phyloP scores from a whole-genome alignment of 2,329 filamentous ascomycete species.

The Knufia petricola region DNA sequence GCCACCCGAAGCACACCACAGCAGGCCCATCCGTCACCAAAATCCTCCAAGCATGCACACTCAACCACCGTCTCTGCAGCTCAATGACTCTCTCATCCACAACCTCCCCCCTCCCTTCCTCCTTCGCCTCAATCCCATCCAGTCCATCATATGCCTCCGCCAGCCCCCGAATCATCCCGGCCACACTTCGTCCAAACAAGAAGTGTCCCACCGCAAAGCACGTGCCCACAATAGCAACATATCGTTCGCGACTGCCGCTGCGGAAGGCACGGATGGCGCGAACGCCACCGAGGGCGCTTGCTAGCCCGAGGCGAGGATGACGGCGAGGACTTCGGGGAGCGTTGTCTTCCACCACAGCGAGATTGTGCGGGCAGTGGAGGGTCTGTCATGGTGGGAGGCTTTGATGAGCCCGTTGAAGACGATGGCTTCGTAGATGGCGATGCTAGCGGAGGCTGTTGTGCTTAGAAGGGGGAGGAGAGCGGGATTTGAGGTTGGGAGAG shows the following conservation, averaged over 20 bases:
- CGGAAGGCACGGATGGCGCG: background rate
- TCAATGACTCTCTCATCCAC: background rate
- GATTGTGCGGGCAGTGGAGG: conserved; percentile 1
- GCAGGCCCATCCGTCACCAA: background rate
- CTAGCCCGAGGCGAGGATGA: background rate
- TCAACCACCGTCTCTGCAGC: background rate
- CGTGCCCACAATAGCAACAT: background rate
- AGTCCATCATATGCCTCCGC: background rate
- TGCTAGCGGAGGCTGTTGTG: background rate
- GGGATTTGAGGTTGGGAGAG: background rate
- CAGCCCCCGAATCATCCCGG: background rate
- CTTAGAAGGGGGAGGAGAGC: conserved; percentile 1
- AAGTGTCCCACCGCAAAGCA: background rate
- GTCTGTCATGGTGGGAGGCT: background rate
- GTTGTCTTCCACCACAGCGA: background rate
- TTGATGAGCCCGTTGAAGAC: background rate
- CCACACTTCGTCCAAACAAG: background rate
- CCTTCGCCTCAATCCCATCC: background rate
- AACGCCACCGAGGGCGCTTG: background rate
- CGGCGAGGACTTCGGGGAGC: background rate
- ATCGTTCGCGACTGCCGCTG: background rate
- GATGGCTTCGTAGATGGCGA: background rate
- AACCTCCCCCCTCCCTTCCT: background rate
- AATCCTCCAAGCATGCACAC: background rate
- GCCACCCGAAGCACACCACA: background rate